Conservation (phyloP, 2,329 filamentous ascomycete species). For the Rugonectria rugulosa region DNA sequence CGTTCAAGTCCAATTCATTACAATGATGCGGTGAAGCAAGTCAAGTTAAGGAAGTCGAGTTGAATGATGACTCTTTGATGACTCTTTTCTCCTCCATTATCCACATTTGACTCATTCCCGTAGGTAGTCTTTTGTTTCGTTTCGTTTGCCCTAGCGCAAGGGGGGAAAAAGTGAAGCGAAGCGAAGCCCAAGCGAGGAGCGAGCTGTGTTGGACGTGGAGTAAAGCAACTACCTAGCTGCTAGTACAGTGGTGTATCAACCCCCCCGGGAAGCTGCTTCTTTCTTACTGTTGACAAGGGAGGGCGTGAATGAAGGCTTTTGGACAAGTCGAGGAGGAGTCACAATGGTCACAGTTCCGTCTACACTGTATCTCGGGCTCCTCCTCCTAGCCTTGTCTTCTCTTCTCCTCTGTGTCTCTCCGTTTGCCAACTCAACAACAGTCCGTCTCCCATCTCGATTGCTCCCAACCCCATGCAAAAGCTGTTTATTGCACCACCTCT, state of each 20-base stretch:
- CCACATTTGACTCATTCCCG: neutral
- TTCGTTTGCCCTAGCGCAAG: too few relatives aligned
- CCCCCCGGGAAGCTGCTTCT: too few relatives aligned
- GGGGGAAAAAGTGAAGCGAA: slow-evolving; percentile 12
- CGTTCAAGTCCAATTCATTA: too few relatives aligned
- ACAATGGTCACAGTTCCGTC: slow-evolving; percentile 3
- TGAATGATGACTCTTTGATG: neutral
- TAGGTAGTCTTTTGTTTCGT: too few relatives aligned
- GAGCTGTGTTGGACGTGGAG: neutral
- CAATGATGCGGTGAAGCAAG: too few relatives aligned
- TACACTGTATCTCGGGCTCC: slow-evolving; percentile 5
- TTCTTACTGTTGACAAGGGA: neutral
- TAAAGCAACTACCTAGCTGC: too few relatives aligned
- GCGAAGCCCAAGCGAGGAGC: neutral
- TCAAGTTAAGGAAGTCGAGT: too few relatives aligned
- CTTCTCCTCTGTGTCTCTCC: too few relatives aligned
- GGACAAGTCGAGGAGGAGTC: neutral
- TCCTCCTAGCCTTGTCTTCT: neutral
- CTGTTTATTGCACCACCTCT: too few relatives aligned
- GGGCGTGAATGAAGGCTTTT: neutral
- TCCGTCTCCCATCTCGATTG: neutral
- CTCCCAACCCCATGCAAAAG: neutral
- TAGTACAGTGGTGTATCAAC: too few relatives aligned
- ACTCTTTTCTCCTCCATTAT: neutral
- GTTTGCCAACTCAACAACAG: slow-evolving; percentile 10